Evolutionary conservation across 2,329 filamentous ascomycete genomes (phyloP).

Genomic region (Aspergillus sp.): DNA sequence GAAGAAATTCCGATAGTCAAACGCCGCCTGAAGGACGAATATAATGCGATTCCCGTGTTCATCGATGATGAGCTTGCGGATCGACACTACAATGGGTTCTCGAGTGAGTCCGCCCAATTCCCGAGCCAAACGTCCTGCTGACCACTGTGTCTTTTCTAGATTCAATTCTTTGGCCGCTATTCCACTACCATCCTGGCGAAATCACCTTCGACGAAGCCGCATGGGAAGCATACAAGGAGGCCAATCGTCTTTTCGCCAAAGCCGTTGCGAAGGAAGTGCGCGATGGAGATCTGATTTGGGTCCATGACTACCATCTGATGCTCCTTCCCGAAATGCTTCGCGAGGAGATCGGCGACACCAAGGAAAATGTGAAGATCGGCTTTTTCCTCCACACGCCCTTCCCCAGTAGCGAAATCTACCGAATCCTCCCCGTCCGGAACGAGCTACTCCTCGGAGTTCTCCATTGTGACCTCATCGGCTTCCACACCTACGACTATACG

Average conservation of each 20-base stretch:
- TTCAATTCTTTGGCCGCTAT: constrained; percentile 96
- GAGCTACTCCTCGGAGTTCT: constrained; percentile 82
- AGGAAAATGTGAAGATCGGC: constrained; percentile 93
- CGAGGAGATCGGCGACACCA: constrained; percentile 74
- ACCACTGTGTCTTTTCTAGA: constrained; percentile 51
- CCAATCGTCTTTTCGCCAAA: constrained; percentile 88
- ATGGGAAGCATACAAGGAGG: constrained; percentile 89
- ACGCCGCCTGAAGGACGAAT: constrained; percentile 77
- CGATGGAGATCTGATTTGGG: constrained; percentile 94
- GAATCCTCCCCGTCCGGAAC: constrained; percentile 89
- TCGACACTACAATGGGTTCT: constrained; percentile 96
- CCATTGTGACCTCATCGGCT: constrained; percentile 92
- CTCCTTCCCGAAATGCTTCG: constrained; percentile 92
- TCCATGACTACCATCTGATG: constrained; percentile 99
- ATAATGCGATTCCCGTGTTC: constrained; percentile 87
- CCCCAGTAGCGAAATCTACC: constrained; percentile 93
- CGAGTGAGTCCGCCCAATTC: constrained; percentile 60
- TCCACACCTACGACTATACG: constrained; percentile 99
- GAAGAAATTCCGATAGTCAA: constrained; percentile 72
- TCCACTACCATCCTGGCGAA: constrained; percentile 98
- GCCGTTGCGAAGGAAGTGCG: constrained; percentile 81
- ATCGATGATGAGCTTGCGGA: constrained; percentile 91
- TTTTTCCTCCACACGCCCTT: constrained; percentile 99
- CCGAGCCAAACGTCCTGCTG: constrained; percentile 9
- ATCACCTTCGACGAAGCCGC: constrained; percentile 96